Evolutionary conservation across 139 green algal genomes (phyloP).

Genomic region (Pedinophyceae sp.): DNA sequence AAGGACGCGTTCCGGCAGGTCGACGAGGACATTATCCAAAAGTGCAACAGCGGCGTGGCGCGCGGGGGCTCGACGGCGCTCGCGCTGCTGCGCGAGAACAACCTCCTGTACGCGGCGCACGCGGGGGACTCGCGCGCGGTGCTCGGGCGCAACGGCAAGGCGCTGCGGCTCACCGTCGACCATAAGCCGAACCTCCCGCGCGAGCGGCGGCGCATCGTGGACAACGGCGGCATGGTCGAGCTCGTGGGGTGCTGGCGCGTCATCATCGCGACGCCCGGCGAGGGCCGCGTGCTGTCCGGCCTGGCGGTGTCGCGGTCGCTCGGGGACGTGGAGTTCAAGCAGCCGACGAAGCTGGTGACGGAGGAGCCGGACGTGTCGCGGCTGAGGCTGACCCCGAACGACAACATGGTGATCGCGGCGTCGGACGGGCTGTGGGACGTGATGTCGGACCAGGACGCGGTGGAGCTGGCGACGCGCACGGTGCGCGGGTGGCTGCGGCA

Average conservation of each 20-base stretch:
- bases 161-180: not conserved
- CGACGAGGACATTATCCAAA: not conserved
- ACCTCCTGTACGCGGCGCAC: not conserved
- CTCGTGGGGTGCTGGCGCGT: not conserved
- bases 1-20: not conserved
- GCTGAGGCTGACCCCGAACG: not conserved
- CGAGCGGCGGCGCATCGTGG: not conserved
- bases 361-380: not conserved
- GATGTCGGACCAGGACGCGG: not conserved
- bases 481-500: not conserved
- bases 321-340: not conserved
- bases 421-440: not conserved
- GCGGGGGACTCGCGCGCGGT: not conserved
- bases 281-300: not conserved
- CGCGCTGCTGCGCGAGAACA: not conserved
- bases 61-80: not conserved
- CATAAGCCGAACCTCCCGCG: not conserved
- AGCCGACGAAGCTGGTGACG: not conserved
- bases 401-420: not conserved
- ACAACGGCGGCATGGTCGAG: not conserved
- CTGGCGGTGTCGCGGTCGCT: not conserved
- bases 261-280: not conserved
- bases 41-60: not conserved
- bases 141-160: not conserved
- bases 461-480: not conserved